Percentiles rank a stretch among this genome's conserved stretches.
These are phyloP conservation scores for Cercophora samala DNA, from an alignment of 495 filamentous ascomycete genomes.

Conservation along the genomic window DNA sequence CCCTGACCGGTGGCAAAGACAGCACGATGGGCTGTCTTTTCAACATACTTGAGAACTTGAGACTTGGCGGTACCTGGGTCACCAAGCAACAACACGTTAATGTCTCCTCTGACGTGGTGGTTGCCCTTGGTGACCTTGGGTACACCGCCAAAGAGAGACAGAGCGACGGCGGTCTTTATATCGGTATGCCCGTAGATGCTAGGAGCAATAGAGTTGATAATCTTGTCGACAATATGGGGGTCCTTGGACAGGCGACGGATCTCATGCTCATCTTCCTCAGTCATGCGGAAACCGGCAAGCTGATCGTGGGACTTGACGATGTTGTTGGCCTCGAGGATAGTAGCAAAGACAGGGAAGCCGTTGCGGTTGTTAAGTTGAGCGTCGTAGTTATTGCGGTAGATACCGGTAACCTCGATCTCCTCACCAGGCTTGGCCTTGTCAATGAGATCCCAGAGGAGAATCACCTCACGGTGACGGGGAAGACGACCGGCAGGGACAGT, in stretches of 20 bases:
- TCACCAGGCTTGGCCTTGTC: slow-evolving; percentile 96
- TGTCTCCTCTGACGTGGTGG: slow-evolving; percentile 91
- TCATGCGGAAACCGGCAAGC: slow-evolving; percentile 93
- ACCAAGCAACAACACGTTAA: slow-evolving; percentile 95
- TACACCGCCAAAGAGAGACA: slow-evolving; percentile 94
- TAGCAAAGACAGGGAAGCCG: slow-evolving; percentile 98
- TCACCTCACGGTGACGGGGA: slow-evolving; percentile 89
- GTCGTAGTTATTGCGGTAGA: slow-evolving; percentile 98
- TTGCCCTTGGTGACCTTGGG: slow-evolving; percentile 84
- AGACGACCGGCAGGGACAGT: slow-evolving; percentile 96
- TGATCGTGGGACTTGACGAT: slow-evolving; percentile 97
- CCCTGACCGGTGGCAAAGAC: slow-evolving; percentile 99
- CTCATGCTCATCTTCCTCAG: slow-evolving; percentile 89
- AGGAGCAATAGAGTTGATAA: slow-evolving; percentile 90
- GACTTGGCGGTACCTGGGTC: slow-evolving; percentile 99
- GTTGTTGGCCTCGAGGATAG: slow-evolving; percentile 95
- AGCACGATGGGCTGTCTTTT: slow-evolving; percentile 94
- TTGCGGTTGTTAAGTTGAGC: slow-evolving; percentile 98
- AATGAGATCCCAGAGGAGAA: slow-evolving; percentile 95
- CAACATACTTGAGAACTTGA: slow-evolving; percentile 95
- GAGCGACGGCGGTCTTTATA: slow-evolving; percentile 94
- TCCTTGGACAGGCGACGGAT: slow-evolving; percentile 86
- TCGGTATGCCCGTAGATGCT: slow-evolving; percentile 97
- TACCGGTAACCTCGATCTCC: slow-evolving; percentile 93
- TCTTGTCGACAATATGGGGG: slow-evolving; percentile 89